phyloP scores from a whole-genome alignment of 768 basidiomycete genomes.

The Russula vinacea region DNA sequence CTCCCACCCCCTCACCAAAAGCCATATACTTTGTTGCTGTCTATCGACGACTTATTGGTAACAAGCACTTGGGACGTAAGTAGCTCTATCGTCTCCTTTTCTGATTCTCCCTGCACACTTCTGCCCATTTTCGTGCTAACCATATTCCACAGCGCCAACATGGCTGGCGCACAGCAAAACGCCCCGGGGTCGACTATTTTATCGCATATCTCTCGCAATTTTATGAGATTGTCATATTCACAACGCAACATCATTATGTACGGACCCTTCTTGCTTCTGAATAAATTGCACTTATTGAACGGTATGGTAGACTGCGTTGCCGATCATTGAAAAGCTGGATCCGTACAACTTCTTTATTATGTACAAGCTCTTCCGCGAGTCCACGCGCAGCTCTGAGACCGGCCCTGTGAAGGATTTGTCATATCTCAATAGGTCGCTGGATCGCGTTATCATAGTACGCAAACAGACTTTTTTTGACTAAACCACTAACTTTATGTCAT shows the following conservation, averaged over 20 bases:
- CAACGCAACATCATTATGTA: constrained; percentile 84
- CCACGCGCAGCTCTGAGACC: constrained; percentile 79
- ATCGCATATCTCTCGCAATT: constrained; percentile 96
- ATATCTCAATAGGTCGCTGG: constrained; percentile 72
- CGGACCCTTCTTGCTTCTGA: constrained; percentile 33
- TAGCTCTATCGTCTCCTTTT: constrained; percentile 29
- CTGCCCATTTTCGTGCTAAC: background rate
- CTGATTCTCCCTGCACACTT: background rate
- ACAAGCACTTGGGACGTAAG: constrained; percentile 95
- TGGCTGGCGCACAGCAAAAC: constrained; percentile 97
- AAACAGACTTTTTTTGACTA: background rate
- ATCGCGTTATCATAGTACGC: constrained; percentile 23
- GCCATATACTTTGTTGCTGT: constrained; percentile 88
- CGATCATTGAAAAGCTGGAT: constrained; percentile 90
- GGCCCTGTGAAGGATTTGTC: constrained; percentile 92
- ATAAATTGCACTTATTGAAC: constrained; percentile 1
- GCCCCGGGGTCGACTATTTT: constrained; percentile 98
- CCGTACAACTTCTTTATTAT: constrained; percentile 86
- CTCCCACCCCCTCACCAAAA: constrained; percentile 79
- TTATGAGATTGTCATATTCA: constrained; percentile 97
- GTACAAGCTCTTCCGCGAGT: constrained; percentile 90
- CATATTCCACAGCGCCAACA: constrained; percentile 62
- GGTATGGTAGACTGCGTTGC: constrained; percentile 67
- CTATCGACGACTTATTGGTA: constrained; percentile 87
- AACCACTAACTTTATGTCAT: constrained; percentile 58